These are phyloP conservation scores for Lactarius sanguifluus DNA, from an alignment of 768 basidiomycete genomes.

Conservation along the genomic window DNA sequence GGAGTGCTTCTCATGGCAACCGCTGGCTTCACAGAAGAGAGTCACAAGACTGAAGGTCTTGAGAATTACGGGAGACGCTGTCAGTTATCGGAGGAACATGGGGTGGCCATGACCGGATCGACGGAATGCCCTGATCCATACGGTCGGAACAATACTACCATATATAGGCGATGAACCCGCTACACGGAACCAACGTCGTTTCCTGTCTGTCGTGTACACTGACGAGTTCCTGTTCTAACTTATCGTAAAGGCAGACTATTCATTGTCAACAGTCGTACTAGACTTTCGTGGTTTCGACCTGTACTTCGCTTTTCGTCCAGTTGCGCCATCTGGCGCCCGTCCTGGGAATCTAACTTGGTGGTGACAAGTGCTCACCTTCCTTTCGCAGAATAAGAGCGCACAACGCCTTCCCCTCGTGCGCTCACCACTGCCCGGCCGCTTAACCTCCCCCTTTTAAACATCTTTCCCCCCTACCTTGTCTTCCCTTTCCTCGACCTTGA, in stretches of 20 bases:
- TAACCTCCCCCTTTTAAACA: conserved; percentile 27
- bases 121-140: conserved; percentile 18
- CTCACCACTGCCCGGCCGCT: conserved; percentile 11
- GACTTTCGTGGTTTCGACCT: background rate
- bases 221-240: background rate
- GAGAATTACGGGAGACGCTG: conserved; percentile 7
- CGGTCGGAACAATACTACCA: background rate
- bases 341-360: conserved; percentile 24
- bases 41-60: conserved; percentile 12
- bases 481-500: conserved; percentile 15
- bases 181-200: conserved; percentile 1
- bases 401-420: conserved; percentile 28
- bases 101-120: conserved; percentile 12
- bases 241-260: background rate
- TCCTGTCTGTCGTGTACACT: background rate
- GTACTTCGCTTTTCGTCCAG: background rate
- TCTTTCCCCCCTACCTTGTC: conserved; percentile 1
- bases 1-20: conserved; percentile 17
- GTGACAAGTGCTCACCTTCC: conserved; percentile 24
- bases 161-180: background rate
- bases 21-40: background rate
- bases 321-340: conserved; percentile 4
- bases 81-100: background rate
- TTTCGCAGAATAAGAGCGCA: conserved; percentile 22
- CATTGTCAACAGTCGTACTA: background rate